Conservation (phyloP, 2,329 filamentous ascomycete species). For the Exophiala sp. region DNA sequence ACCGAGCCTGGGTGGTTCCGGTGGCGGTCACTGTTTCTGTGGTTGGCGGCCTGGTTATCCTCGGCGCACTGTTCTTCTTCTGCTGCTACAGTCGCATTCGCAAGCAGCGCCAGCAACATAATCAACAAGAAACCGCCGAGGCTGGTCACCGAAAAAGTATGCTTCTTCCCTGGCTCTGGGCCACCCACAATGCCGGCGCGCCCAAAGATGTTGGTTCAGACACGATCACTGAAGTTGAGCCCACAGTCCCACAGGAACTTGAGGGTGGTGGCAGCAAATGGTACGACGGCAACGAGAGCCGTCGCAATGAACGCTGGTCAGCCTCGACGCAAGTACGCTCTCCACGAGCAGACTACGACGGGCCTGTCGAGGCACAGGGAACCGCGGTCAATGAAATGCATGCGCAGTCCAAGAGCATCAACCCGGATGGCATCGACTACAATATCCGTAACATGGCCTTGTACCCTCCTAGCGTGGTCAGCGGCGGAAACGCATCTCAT, state of each 20-base stretch:
- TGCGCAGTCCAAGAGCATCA: background rate
- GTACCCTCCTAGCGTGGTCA: constrained; percentile 13
- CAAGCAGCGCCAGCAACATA: background rate
- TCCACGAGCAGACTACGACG: constrained; percentile 2
- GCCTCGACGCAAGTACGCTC: constrained; percentile 7
- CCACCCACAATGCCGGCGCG: background rate
- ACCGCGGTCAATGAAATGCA: constrained; percentile 8
- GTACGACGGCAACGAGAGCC: background rate
- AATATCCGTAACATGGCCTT: constrained; percentile 7
- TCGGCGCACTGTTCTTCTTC: constrained; percentile 51
- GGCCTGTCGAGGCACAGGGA: constrained; percentile 5
- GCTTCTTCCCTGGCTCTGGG: constrained; percentile 9
- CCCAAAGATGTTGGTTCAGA: constrained; percentile 12
- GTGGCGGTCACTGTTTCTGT: constrained; percentile 61
- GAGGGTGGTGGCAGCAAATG: background rate
- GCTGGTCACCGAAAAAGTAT: constrained; percentile 1
- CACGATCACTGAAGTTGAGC: constrained; percentile 9
- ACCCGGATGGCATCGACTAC: constrained; percentile 9
- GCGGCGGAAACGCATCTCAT: background rate
- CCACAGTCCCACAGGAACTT: constrained; percentile 4
- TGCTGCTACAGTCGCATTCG: constrained; percentile 42
- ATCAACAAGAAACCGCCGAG: background rate
- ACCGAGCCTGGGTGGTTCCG: constrained; percentile 47
- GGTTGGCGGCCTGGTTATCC: constrained; percentile 52
- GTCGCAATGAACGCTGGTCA: constrained; percentile 5